Evolutionary conservation across 192 early-diverging fungal species (phyloP), one percentile per base, ranked within the genome.

Genomic region (Dissophora globulifera): DNA sequence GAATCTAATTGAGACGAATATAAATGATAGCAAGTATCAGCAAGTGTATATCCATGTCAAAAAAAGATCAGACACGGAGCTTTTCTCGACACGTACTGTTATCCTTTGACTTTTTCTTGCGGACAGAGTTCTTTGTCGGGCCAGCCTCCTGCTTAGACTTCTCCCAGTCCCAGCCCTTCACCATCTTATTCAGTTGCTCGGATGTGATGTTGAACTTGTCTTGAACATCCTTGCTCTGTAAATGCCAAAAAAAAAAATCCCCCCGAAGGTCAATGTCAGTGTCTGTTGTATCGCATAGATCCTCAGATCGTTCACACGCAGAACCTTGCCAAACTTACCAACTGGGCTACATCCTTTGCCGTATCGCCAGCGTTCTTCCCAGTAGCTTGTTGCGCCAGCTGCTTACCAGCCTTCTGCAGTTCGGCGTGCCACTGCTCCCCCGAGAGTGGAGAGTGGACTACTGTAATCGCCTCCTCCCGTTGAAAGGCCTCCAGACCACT

Each of bases 161-260:
- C 22, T 70, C 76, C 38, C 76, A 75, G 25, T 70, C 76, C 46
- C 79, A 80, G 61, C 81, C 78, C 47, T 83, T 84, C 29, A 85
- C 51, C 46, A 88, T 58, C 38, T 84, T 88, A 31, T 57, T 68
- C 10, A 86, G 38, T 17, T 81, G 81, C 12, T 79, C 86, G 17
- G 84, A 80, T 3, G 84, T 79, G 10, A 88, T 78, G 22, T 83
- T 84, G 49, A 78, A 87, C 58, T 85, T 85, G 59, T 82, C 75
- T 46, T 85, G 82, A 3, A 85, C 80, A 50, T 83, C 72, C 54
- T 82, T 85, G 45, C 79, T 74, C 86, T 85, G 22, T 53, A n/a
- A 40, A 5, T 26, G 3, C 23, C 7, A 40, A 40, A 40, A 13
- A 40, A 40, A 40, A 10, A 10, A 40, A n/a, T n/a, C n/a, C n/a